phyloP scores from a whole-genome alignment of 2,329 filamentous ascomycete genomes.

The Fusarium sulawesiense region DNA sequence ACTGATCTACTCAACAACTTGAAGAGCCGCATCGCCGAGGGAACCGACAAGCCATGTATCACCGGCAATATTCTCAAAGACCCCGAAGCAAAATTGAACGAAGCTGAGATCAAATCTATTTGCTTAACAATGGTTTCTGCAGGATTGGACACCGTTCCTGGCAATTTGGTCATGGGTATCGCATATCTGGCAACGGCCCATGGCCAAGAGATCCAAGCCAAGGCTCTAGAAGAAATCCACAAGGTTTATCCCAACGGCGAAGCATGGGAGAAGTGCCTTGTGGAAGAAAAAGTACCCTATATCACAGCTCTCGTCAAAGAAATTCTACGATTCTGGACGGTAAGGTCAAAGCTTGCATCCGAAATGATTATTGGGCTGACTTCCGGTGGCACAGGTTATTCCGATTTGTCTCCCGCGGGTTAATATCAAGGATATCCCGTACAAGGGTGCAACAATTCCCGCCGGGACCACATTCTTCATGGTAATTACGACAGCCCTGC shows the following conservation, averaged over 20 bases:
- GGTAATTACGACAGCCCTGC: slow-evolving; percentile 53
- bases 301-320: slow-evolving; percentile 84
- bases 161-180: slow-evolving; percentile 82
- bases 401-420: slow-evolving; percentile 80
- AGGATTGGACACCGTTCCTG: slow-evolving; percentile 83
- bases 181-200: slow-evolving; percentile 76
- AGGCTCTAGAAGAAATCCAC: slow-evolving; percentile 76
- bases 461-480: slow-evolving; percentile 84
- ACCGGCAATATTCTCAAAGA: slow-evolving; percentile 66
- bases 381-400: slow-evolving; percentile 60
- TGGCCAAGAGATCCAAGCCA: slow-evolving; percentile 76
- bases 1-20: slow-evolving; percentile 74
- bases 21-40: slow-evolving; percentile 53
- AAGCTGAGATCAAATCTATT: slow-evolving; percentile 80
- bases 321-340: slow-evolving; percentile 80
- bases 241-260: slow-evolving; percentile 77
- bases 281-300: slow-evolving; percentile 81
- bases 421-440: slow-evolving; percentile 78
- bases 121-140: slow-evolving; percentile 86
- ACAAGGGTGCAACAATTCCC: slow-evolving; percentile 74
- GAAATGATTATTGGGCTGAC: background rate
- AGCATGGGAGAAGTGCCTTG: slow-evolving; percentile 78
- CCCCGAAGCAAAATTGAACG: slow-evolving; percentile 57
- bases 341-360: background rate
- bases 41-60: slow-evolving; percentile 56